Percentiles rank a stretch among this genome's conserved stretches.
Evolutionary conservation across 768 basidiomycete genomes (phyloP).

Genomic region (Agaricus bisporus): DNA sequence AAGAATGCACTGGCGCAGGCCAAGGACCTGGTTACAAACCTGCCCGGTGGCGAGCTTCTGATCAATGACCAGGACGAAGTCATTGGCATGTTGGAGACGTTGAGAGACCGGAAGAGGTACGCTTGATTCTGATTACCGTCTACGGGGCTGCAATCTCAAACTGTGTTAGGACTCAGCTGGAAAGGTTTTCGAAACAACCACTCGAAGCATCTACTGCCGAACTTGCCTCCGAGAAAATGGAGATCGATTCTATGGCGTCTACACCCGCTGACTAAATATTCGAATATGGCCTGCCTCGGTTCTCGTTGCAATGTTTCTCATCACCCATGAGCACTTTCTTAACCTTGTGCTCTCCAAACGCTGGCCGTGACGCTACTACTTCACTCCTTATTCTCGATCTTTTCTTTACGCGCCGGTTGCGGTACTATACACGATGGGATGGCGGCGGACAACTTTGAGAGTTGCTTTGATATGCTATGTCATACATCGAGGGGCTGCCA

Average conservation of each 20-base stretch:
- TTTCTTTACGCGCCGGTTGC: neutral
- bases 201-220: conserved; percentile 22
- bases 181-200: conserved; percentile 36
- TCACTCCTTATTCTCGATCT: neutral
- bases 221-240: conserved; percentile 37
- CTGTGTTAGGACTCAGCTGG: conserved; percentile 43
- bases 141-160: neutral
- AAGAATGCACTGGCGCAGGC: conserved; percentile 53
- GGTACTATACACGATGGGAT: neutral
- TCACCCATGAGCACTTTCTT: neutral
- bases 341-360: neutral
- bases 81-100: conserved; percentile 57
- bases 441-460: neutral
- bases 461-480: neutral
- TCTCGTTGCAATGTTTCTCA: conserved; percentile 1
- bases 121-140: neutral
- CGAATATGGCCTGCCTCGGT: neutral
- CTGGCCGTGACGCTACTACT: neutral
- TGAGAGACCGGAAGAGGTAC: conserved; percentile 63
- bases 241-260: conserved; percentile 71
- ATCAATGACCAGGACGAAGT: conserved; percentile 68
- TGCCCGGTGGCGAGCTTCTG: conserved; percentile 71
- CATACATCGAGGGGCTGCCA: neutral
- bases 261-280: conserved; percentile 42
- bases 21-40: conserved; percentile 45